Percentiles rank a stretch among this genome's conserved stretches.
These are phyloP conservation scores for Alternaria solani DNA, from an alignment of 2,329 filamentous ascomycete genomes.

Conservation along the genomic window DNA sequence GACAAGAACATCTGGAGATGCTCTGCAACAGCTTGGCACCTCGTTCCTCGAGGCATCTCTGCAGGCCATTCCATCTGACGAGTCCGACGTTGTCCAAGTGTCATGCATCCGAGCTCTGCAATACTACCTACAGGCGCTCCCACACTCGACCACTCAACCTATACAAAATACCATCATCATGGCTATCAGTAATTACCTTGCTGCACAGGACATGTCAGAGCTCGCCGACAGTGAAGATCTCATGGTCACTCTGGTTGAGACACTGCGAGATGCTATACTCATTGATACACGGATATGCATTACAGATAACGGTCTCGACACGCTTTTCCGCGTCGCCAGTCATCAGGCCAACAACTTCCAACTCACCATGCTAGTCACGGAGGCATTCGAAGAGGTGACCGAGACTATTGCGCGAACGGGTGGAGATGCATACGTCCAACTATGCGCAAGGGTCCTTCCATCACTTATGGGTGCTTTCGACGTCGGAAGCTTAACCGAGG, in stretches of 20 bases:
- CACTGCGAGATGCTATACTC: slow-evolving; percentile 81
- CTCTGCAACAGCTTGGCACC: slow-evolving; percentile 63
- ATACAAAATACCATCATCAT: slow-evolving; percentile 69
- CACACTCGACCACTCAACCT: slow-evolving; percentile 59
- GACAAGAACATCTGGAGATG: slow-evolving; percentile 70
- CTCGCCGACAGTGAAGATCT: slow-evolving; percentile 90
- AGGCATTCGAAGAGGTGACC: slow-evolving; percentile 91
- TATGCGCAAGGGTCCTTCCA: slow-evolving; percentile 87
- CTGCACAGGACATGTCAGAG: slow-evolving; percentile 80
- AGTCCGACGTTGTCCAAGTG: slow-evolving; percentile 88
- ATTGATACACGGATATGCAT: slow-evolving; percentile 80
- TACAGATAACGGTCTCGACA: slow-evolving; percentile 77
- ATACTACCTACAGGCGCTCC: slow-evolving; percentile 66
- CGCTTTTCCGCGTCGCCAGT: slow-evolving; percentile 88
- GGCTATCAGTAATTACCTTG: slow-evolving; percentile 75
- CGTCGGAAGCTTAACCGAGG: slow-evolving; percentile 82
- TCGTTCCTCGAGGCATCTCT: slow-evolving; percentile 76
- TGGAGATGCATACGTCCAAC: slow-evolving; percentile 73
- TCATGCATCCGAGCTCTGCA: slow-evolving; percentile 89
- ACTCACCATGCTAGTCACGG: slow-evolving; percentile 83
- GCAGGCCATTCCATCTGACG: slow-evolving; percentile 75
- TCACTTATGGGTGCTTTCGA: slow-evolving; percentile 90
- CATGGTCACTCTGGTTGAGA: slow-evolving; percentile 87
- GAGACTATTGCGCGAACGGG: slow-evolving; percentile 70
- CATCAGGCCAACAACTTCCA: slow-evolving; percentile 91